Evolutionary conservation across 2,329 filamentous ascomycete species (phyloP).

Genomic region (Lasiodiplodia sp.): DNA sequence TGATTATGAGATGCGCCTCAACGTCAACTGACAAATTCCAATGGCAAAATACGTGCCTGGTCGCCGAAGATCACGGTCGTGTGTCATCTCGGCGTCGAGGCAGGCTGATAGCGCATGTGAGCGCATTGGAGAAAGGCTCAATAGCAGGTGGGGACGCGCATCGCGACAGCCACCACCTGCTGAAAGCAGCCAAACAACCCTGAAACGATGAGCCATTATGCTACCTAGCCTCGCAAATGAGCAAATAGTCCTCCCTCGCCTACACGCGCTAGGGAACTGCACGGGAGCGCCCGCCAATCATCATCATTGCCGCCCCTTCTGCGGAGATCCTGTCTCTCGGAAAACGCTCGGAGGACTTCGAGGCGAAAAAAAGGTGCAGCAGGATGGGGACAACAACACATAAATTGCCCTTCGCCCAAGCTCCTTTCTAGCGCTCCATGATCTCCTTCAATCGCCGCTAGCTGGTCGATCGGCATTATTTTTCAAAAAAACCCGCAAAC

Average conservation of each 20-base stretch:
- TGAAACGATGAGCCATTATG: background rate
- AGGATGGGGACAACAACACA: conserved; percentile 3
- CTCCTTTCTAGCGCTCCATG: background rate
- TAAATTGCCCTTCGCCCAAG: conserved; percentile 12
- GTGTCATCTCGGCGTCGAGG: conserved; percentile 4
- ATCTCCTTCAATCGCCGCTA: conserved; percentile 5
- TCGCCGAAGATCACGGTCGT: background rate
- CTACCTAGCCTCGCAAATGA: conserved; percentile 8
- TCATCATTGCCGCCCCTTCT: conserved; percentile 9
- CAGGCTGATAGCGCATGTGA: background rate
- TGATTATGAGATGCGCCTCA: background rate
- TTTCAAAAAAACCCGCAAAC: background rate
- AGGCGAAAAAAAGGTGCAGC: background rate
- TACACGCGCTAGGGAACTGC: conserved; percentile 5
- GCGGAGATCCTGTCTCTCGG: conserved; percentile 21
- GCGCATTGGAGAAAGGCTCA: background rate
- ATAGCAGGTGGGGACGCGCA: background rate
- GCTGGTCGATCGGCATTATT: background rate
- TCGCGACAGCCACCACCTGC: background rate
- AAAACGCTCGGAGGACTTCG: background rate
- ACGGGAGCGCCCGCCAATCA: conserved; percentile 22
- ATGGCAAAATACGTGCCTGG: conserved; percentile 1
- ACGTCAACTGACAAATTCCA: conserved; percentile 23
- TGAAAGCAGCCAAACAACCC: background rate
- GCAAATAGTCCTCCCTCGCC: background rate